Evolutionary conservation across 2,329 filamentous ascomycete species (phyloP).

Genomic region (Gliomastix tumulicola): DNA sequence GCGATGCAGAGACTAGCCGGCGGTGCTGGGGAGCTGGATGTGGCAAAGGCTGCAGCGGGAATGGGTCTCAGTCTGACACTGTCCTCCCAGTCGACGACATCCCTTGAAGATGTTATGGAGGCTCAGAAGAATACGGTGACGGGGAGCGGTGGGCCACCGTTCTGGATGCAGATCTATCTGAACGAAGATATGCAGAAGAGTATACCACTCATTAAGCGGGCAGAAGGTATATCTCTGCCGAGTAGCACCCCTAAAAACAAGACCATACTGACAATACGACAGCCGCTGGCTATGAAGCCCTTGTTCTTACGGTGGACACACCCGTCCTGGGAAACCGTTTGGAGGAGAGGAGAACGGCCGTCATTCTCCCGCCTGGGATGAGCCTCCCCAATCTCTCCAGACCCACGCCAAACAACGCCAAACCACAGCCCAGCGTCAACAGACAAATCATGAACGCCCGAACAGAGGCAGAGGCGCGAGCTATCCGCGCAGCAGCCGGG

Average conservation of each 20-base stretch:
- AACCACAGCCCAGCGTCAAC: slow-evolving; percentile 5
- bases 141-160: slow-evolving; percentile 24
- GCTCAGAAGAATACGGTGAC: neutral
- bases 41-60: slow-evolving; percentile 1
- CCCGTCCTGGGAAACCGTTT: slow-evolving; percentile 19
- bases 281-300: slow-evolving; percentile 17
- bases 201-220: slow-evolving; percentile 12
- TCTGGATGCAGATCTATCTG: slow-evolving; percentile 6
- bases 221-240: slow-evolving; percentile 7
- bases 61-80: slow-evolving; percentile 1
- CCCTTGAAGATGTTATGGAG: slow-evolving; percentile 1
- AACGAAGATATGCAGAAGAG: slow-evolving; percentile 10
- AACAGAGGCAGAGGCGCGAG: slow-evolving; percentile 10
- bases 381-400: slow-evolving; percentile 11
- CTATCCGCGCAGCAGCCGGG: slow-evolving; percentile 5
- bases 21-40: slow-evolving; percentile 1
- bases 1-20: slow-evolving; percentile 3
- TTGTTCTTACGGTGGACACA: slow-evolving; percentile 19
- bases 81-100: slow-evolving; percentile 2
- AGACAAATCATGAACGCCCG: slow-evolving; percentile 10
- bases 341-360: slow-evolving; percentile 15
- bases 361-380: slow-evolving; percentile 11
- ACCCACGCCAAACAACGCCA: slow-evolving; percentile 3
- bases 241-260: neutral
- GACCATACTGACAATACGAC: neutral